Evolutionary conservation across 495 filamentous ascomycete genomes (phyloP), one percentile per base, ranked within the genome.

Genomic region (Xylaria sp.): DNA sequence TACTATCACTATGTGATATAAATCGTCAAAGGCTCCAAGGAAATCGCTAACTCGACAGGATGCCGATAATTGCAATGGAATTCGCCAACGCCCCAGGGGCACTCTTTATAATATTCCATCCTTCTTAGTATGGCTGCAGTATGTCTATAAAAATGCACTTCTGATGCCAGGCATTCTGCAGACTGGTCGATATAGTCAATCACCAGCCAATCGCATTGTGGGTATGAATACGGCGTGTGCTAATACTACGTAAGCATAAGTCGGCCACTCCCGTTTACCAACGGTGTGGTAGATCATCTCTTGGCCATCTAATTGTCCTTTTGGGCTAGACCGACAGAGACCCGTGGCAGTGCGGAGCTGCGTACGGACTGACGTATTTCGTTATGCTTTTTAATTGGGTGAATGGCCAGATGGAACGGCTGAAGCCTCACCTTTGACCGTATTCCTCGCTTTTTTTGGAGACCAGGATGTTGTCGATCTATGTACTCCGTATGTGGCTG

Each of bases 151-250:
- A 21, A 53, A 41, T 72, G 19, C 31, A 43, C 11, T 37, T 41
- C 17, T 68, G 55, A 62, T 59, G 29, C 33, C 14, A 71, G 43
- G 57, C 64, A 4, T 53, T 63, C 19, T 63, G 7, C 26, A 24
- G 31, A 69, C 67, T 61, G 9, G 59, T 59, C 31, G 26, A 37
- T 50, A 50, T 66, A 68, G 24, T 31, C 35, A 21, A 43, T 9
- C 41, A 26, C 33, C 48, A 41, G 55, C 76, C 76, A 76, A 78
- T 78, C 74, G 74, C 50, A 73, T 78, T 69, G 21, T 53, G 40
- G 17, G 29, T 8, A 55, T 17, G 29, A 71, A 76, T 76, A 78
- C 74, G 74, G 70, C 71, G 73, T 73, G 64, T 24, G 15, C 50
- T 46, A 46, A 46, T 46, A 19, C 59, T 44, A 44, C 24, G 61